A percentile compares a stretch with the other conserved stretches of the same genome.
Conservation (phyloP, 768 basidiomycete species). For the Boletus tomentosulus region DNA sequence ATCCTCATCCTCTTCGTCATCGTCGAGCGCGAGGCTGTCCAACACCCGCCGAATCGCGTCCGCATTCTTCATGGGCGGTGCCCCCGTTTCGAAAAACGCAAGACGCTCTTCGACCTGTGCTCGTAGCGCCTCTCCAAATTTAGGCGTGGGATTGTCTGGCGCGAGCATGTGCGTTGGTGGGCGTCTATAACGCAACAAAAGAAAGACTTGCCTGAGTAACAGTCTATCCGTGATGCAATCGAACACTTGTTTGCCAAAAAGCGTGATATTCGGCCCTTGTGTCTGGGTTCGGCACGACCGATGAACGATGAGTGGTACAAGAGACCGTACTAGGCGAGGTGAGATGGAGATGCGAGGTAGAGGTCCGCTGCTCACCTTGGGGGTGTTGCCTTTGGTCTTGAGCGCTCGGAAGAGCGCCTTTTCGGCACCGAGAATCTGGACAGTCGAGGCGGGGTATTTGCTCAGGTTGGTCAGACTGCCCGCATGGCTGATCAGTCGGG, state of each 20-base stretch:
- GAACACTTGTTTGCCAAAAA: slow-evolving; percentile 99
- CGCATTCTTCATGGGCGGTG: slow-evolving; percentile 83
- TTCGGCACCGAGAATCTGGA: slow-evolving; percentile 97
- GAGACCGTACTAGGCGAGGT: slow-evolving; percentile 77
- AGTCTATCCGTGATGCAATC: slow-evolving; percentile 95
- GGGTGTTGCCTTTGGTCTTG: slow-evolving; percentile 98
- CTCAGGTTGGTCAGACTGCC: slow-evolving; percentile 94
- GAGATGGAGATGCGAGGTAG: background rate
- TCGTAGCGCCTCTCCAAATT: slow-evolving; percentile 92
- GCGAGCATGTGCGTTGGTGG: background rate
- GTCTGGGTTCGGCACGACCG: slow-evolving; percentile 87
- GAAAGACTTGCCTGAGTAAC: slow-evolving; percentile 66
- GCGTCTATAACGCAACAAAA: background rate
- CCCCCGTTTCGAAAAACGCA: slow-evolving; percentile 89
- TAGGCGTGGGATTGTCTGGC: slow-evolving; percentile 76
- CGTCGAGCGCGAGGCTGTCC: slow-evolving; percentile 69
- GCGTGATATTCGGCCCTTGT: slow-evolving; percentile 97
- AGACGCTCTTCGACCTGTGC: slow-evolving; percentile 95
- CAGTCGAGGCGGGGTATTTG: slow-evolving; percentile 98
- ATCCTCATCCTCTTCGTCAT: slow-evolving; percentile 43
- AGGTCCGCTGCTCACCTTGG: slow-evolving; percentile 55
- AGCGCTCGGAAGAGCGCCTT: slow-evolving; percentile 96
- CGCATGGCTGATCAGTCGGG: slow-evolving; percentile 90
- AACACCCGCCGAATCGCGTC: slow-evolving; percentile 90
- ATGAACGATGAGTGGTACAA: slow-evolving; percentile 97